phyloP scores from a whole-genome alignment of 345 rosid genomes.

The Aegle marmelos region DNA sequence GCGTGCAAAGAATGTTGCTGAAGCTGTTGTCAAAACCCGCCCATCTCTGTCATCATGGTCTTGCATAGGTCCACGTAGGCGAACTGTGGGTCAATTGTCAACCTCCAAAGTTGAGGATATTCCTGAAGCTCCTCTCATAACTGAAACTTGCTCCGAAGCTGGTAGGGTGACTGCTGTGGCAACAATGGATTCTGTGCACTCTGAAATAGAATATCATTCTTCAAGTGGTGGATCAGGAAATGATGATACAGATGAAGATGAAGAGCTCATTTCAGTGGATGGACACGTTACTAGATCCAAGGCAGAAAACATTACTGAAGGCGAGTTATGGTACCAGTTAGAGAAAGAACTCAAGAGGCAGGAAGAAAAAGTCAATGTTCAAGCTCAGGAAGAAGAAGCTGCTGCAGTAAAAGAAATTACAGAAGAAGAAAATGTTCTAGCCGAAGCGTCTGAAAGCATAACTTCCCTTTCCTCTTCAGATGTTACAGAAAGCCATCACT shows the following conservation, averaged over 20 bases:
- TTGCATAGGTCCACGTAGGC: constrained; percentile 89
- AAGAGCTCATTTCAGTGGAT: constrained; percentile 44
- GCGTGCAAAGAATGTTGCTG: constrained; percentile 86
- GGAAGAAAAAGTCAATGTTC: constrained; percentile 49
- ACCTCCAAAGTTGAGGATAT: constrained; percentile 43
- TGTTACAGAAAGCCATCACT: constrained; percentile 56
- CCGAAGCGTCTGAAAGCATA: constrained; percentile 37
- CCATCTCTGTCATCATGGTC: constrained; percentile 83
- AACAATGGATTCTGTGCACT: constrained; percentile 26
- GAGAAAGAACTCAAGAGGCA: constrained; percentile 80
- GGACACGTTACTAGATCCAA: constrained; percentile 33
- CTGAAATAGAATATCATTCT: constrained; percentile 32
- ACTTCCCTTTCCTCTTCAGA: constrained; percentile 36
- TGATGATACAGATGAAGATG: constrained; percentile 69
- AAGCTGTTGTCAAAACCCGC: constrained; percentile 83
- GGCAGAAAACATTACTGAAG: constrained; percentile 57
- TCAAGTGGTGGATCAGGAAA: constrained; percentile 46
- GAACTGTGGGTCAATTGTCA: constrained; percentile 41
- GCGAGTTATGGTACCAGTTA: constrained; percentile 81
- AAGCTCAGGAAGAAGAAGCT: constrained; percentile 71
- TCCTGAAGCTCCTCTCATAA: constrained; percentile 44
- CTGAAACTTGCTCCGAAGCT: constrained; percentile 46
- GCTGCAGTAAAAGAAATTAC: constrained; percentile 73
- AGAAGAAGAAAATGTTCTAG: constrained; percentile 61
- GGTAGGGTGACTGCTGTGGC: constrained; percentile 25